These are phyloP conservation scores for Schizochytrium sp. DNA, from an alignment of 108 stramenopile species.

Conservation along the genomic window DNA sequence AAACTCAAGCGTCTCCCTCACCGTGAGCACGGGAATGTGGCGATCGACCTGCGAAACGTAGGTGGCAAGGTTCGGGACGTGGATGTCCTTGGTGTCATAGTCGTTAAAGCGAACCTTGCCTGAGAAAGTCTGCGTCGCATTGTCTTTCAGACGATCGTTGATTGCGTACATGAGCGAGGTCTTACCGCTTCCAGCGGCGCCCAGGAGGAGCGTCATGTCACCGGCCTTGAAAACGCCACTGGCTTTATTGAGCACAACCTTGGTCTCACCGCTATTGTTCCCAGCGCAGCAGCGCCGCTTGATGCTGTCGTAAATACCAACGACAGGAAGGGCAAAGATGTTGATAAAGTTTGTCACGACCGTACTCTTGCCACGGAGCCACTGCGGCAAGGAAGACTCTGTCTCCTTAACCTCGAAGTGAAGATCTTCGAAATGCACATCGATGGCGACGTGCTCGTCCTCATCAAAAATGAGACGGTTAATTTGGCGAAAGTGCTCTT, in stretches of 20 bases:
- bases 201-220: background rate
- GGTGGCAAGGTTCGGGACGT: background rate
- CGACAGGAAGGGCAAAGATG: background rate
- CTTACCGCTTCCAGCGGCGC: background rate
- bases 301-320: background rate
- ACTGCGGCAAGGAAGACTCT: background rate
- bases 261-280: background rate
- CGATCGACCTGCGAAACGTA: slow-evolving; percentile 4
- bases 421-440: background rate
- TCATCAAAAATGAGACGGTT: background rate
- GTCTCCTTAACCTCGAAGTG: background rate
- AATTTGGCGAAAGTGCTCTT: background rate
- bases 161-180: background rate
- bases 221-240: background rate
- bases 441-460: background rate
- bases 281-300: background rate
- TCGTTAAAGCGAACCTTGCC: background rate
- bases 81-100: background rate
- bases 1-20: slow-evolving; percentile 21
- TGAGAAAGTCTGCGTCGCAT: background rate
- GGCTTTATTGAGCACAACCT: background rate
- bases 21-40: slow-evolving; percentile 20
- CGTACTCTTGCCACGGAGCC: background rate
- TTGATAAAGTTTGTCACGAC: background rate
- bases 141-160: background rate